Percentiles rank a stretch among this genome's conserved stretches.
phyloP scores from a whole-genome alignment of 2,329 filamentous ascomycete genomes.

The Hirsutella rhossiliensis region DNA sequence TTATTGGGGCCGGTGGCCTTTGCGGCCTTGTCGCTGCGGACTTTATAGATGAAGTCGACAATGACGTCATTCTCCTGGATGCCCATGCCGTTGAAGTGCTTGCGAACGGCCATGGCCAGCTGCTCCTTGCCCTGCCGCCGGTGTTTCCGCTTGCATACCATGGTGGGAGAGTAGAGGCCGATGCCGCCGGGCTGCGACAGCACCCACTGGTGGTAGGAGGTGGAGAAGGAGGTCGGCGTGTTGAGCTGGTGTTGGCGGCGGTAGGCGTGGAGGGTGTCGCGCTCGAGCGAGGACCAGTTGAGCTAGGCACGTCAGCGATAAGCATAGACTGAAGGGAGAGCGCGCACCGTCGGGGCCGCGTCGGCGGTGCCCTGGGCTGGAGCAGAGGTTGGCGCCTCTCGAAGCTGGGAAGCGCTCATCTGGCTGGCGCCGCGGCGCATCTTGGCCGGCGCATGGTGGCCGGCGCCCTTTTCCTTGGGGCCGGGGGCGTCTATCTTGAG shows the following conservation, averaged over 20 bases:
- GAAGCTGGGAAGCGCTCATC: constrained; percentile 20
- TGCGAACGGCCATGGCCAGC: constrained; percentile 59
- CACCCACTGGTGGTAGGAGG: constrained; percentile 48
- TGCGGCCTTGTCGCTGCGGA: constrained; percentile 25
- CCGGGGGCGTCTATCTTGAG: constrained; percentile 27
- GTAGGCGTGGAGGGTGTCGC: constrained; percentile 60
- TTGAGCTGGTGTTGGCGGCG: constrained; percentile 60
- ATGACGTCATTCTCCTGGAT: constrained; percentile 76
- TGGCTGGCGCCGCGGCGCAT: constrained; percentile 43
- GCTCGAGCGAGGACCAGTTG: constrained; percentile 57
- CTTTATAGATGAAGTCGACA: constrained; percentile 65
- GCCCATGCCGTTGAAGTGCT: constrained; percentile 72
- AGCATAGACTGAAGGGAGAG: too few species aligned
- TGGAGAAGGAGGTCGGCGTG: constrained; percentile 58
- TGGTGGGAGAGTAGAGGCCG: constrained; percentile 62
- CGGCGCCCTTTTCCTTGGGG: constrained; percentile 32
- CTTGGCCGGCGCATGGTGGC: constrained; percentile 35
- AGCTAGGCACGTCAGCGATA: constrained; percentile 25
- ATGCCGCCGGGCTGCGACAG: constrained; percentile 51
- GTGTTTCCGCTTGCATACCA: constrained; percentile 53
- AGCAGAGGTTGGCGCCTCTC: constrained; percentile 27
- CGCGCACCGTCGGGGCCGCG: constrained; percentile 20
- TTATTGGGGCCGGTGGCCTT: constrained; percentile 14
- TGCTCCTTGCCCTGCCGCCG: constrained; percentile 60
- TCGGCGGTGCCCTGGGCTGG: constrained; percentile 17